Base-by-base conservation (phyloP, 495 filamentous ascomycete genomes). In the Neurospora sublineolata region DNA sequence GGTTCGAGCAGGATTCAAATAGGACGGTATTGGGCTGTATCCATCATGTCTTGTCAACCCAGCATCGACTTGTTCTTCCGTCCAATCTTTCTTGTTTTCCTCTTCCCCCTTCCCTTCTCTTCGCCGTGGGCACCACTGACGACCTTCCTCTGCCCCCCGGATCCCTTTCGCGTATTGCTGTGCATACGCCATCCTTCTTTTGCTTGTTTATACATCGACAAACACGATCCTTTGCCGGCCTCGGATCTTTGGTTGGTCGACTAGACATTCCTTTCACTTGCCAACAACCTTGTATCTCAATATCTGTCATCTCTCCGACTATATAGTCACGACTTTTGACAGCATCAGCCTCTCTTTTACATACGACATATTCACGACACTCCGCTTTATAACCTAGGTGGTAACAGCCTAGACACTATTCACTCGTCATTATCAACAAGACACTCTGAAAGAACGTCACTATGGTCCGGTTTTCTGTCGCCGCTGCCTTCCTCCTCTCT, bases 401-500 rank as follows among this genome's bases (percentile, higher is more conserved):
- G 60, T 70, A 27, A n/a, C 46, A 68, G 68, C 68, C 36, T 68
- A 30, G 70, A 37, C 36, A 14, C 11, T 30, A 42, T 30, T 70
- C 4, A 23, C 39, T 10, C 33, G 33, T 64, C 5, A 64, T 2
- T 64, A 8, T 64, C 27, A 33, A 33, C 1, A 64, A 64, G 52
- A 64, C 27, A 64, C 52, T 58, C 10, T 16, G 3, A 9, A 7
- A 36, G 14, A 64, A 64, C 14, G 58, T 42, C n/a, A 76, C 40
- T 68, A 79, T 80, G 79, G 78, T 76, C 72, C 72, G 75, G 71
- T 46, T 79, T 68, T 71, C 79, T 18, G 20, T 70, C 58, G 77
- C 79, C 44, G 46, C 83, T 64, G 70, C 76, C 67, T 67, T 74
- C 52, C 74, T 82, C 68, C 77, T 84, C 71, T 73, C 79, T 10